Conservation (phyloP, 2,329 filamentous ascomycete genomes). For the Didymella pinodella region DNA sequence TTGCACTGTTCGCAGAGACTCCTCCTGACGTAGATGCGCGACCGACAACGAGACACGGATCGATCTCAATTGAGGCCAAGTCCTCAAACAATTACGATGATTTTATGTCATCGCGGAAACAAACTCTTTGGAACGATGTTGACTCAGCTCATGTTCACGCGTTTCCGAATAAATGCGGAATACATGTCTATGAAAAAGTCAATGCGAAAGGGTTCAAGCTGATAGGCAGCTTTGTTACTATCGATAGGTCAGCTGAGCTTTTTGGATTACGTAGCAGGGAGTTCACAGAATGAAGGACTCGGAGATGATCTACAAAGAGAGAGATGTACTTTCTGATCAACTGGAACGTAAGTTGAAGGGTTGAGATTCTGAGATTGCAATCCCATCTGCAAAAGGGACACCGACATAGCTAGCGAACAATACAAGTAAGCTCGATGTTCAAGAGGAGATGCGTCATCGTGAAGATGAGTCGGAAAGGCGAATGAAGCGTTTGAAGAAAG, state of each 20-base stretch:
- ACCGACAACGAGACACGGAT: background rate
- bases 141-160: background rate
- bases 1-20: background rate
- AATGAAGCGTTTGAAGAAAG: no score
- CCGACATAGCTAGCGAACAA: background rate
- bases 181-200: background rate
- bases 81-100: conserved; percentile 2
- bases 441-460: background rate
- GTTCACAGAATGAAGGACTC: background rate
- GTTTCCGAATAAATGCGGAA: background rate
- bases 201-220: background rate
- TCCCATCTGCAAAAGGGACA: background rate
- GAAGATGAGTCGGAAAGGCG: background rate
- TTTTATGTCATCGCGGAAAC: conserved; percentile 21
- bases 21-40: background rate
- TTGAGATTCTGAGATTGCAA: background rate
- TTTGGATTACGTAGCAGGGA: background rate
- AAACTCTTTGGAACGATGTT: conserved; percentile 17
- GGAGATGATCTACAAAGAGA: background rate
- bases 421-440: background rate
- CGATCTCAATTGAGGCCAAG: background rate
- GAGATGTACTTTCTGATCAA: background rate
- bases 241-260: background rate
- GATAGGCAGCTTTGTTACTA: background rate
- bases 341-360: background rate